phyloP scores from a whole-genome alignment of 1,139 yeast genomes.

The Scheffersomyces titani region DNA sequence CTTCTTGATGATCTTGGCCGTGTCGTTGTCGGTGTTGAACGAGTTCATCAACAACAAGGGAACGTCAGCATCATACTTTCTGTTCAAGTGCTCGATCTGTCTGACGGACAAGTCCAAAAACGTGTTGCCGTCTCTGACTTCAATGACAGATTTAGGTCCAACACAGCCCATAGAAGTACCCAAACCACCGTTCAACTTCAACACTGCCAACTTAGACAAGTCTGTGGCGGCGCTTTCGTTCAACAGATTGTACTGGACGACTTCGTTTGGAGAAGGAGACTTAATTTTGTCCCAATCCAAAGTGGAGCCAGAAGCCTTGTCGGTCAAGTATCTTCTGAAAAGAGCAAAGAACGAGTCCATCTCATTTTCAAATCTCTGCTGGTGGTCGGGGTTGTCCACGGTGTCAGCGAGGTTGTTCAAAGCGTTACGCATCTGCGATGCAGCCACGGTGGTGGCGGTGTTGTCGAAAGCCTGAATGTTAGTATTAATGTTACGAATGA shows the following conservation, averaged over 20 bases:
- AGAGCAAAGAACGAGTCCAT: slow-evolving; percentile 94
- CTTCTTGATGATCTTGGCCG: slow-evolving; percentile 92
- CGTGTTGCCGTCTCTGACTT: slow-evolving; percentile 97
- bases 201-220: slow-evolving; percentile 85
- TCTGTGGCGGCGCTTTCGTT: slow-evolving; percentile 37
- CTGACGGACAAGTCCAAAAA: slow-evolving; percentile 93
- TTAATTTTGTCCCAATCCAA: slow-evolving; percentile 95
- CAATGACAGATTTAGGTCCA: slow-evolving; percentile 97
- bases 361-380: slow-evolving; percentile 76
- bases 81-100: slow-evolving; percentile 93
- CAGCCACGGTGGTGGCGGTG: slow-evolving; percentile 94
- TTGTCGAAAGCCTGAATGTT: slow-evolving; percentile 77
- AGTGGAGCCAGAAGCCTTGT: slow-evolving; percentile 82
- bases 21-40: slow-evolving; percentile 95
- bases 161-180: slow-evolving; percentile 99
- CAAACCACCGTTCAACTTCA: slow-evolving; percentile 95
- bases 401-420: slow-evolving; percentile 87
- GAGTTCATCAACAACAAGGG: slow-evolving; percentile 97
- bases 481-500: background rate
- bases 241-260: slow-evolving; percentile 69
- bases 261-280: slow-evolving; percentile 87
- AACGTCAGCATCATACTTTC: slow-evolving; percentile 88
- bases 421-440: slow-evolving; percentile 97
- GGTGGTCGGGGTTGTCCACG: slow-evolving; percentile 57
- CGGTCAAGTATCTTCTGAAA: slow-evolving; percentile 88